Base-by-base conservation (phyloP, 495 filamentous ascomycete species). In the Neurospora sp. region DNA sequence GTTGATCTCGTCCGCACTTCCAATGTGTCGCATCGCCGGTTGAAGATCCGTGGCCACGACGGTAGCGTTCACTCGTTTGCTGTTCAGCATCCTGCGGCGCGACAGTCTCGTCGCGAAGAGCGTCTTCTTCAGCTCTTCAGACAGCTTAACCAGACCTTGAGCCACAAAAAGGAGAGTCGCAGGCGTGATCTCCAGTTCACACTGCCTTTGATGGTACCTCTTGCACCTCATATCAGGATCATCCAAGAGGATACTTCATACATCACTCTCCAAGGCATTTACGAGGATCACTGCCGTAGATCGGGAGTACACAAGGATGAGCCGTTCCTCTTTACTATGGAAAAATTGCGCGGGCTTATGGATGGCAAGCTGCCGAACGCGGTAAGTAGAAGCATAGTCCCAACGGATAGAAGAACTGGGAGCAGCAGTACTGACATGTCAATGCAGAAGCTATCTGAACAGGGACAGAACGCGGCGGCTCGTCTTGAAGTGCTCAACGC, bases 41-140 rank as follows among this genome's bases (percentile, higher is more conserved):
- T 99, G 75, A 97, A 93, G 86, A 97, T 99, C 75, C 91, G 96
- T 59, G 96, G 96, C n/a, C 94, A 98, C 77, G 96, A 99, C 80
- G 96, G 96, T 48, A 97, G 94, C 76, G 83, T 97, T 14, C 95
- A 98, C 84, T 85, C 94, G 14, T 99, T 98, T 79, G 94, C 94
- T 5, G 92, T 99, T 31, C 96, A 99, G 79, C 93, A 97, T 78
- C 96, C 96, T 8, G 93, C 96, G 12, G 92, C 94, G 22, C 87
- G 95, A 70, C 92, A 96, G 80, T 96, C 93, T 75, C 88, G 96
- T 72, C 90, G 96, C 18, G 96, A 99, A 78, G 96, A 99, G 80
- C 88, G 95, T 40, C 97, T 98, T 70, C 81, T 97, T 59, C 96
- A 99, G 80, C 85, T 99, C n/a, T 99, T 98, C 89, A 89, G 96